phyloP scores from a whole-genome alignment of 208 protist genomes.

The Acanthamoeba sp. region DNA sequence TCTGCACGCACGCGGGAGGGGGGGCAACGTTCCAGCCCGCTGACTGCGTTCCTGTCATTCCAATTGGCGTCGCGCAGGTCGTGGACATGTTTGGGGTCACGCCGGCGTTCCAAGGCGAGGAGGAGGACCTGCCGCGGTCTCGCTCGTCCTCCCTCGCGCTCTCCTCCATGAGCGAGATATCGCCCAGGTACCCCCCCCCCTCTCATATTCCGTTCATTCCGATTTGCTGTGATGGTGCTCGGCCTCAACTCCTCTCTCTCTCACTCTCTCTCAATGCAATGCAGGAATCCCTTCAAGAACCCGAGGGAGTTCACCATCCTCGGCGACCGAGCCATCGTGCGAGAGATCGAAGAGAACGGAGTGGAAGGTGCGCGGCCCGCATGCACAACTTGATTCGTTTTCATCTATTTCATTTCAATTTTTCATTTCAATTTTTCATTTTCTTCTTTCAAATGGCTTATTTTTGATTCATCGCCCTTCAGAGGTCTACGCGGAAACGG shows the following conservation, averaged over 20 bases:
- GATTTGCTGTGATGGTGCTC: too few species aligned
- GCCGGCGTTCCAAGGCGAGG: conserved; percentile 58
- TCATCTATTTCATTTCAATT: background rate
- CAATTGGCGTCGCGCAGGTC: too few species aligned
- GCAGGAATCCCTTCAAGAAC: conserved; percentile 5
- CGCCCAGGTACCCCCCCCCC: background rate
- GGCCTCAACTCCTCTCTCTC: too few species aligned
- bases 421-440: background rate
- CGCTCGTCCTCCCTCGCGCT: background rate
- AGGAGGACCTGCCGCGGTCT: conserved; percentile 25
- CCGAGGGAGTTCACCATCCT: conserved; percentile 43
- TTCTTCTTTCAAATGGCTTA: background rate
- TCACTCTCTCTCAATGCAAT: too few species aligned
- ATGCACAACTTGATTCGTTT: background rate
- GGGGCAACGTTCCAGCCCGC: too few species aligned
- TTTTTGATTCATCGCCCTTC: background rate
- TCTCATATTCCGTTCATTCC: background rate
- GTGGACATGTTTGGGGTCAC: conserved; percentile 58
- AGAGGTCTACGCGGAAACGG: conserved; percentile 31
- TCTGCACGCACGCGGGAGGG: background rate
- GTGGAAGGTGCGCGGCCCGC: background rate
- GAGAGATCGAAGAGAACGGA: conserved; percentile 2
- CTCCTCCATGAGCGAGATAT: background rate
- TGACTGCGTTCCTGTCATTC: too few species aligned
- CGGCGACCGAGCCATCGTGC: background rate